A percentile compares a stretch with the other conserved stretches of the same genome.
Evolutionary conservation across 208 protist species (phyloP).

Genomic region (Herpetomonas muscarum): DNA sequence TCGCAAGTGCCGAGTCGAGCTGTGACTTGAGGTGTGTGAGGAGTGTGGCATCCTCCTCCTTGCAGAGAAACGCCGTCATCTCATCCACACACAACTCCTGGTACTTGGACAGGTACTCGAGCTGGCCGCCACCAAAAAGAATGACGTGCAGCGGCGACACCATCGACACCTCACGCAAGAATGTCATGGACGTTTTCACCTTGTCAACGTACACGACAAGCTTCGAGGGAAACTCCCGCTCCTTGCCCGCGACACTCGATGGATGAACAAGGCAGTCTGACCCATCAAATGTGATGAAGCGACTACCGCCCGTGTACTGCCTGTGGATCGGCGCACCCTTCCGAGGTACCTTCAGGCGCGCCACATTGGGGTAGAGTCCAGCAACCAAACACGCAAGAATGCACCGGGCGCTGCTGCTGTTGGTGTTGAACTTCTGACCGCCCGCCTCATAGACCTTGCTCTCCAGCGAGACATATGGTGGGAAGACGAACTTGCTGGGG

Average conservation of each 20-base stretch:
- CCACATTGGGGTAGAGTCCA: constrained; percentile 95
- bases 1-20: constrained; percentile 75
- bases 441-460: constrained; percentile 79
- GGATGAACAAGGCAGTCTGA: constrained; percentile 88
- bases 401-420: constrained; percentile 77
- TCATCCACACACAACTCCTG: constrained; percentile 82
- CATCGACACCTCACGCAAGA: constrained; percentile 88
- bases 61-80: constrained; percentile 69
- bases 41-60: constrained; percentile 72
- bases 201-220: constrained; percentile 94
- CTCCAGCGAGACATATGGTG: constrained; percentile 64
- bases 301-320: constrained; percentile 12
- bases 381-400: constrained; percentile 90
- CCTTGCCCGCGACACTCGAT: constrained; percentile 81
- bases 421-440: constrained; percentile 77
- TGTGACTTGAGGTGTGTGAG: constrained; percentile 83
- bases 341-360: constrained; percentile 37
- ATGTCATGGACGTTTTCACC: constrained; percentile 90
- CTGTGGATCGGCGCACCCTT: constrained; percentile 14
- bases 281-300: constrained; percentile 72
- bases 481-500: constrained; percentile 49
- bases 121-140: constrained; percentile 85
- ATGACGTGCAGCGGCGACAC: constrained; percentile 91
- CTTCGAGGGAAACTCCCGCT: constrained; percentile 56
- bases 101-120: constrained; percentile 79